Evolutionary conservation across 1,284 basidiomycete species (phyloP).

Genomic region (Pterula multifida): DNA sequence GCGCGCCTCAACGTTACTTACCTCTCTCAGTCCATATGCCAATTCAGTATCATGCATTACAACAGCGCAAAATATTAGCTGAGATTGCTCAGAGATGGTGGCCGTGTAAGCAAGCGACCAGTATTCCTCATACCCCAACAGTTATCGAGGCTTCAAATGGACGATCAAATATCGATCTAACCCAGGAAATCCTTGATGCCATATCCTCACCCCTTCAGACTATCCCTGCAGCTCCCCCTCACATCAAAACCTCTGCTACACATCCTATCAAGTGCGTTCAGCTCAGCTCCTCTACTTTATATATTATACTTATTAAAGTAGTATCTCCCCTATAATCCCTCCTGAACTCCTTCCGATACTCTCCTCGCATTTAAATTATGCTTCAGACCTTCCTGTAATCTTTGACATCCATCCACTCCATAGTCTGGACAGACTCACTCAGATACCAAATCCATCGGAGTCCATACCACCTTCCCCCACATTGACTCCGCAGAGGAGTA

Average conservation of each 20-base stretch:
- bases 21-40: slow-evolving; percentile 67
- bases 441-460: background rate
- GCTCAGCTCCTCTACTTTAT: background rate
- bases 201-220: slow-evolving; percentile 20
- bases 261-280: slow-evolving; percentile 71
- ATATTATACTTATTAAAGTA: slow-evolving; percentile 14
- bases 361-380: slow-evolving; percentile 35
- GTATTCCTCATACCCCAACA: slow-evolving; percentile 2
- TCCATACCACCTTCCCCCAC: background rate
- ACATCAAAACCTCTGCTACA: slow-evolving; percentile 64
- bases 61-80: slow-evolving; percentile 43
- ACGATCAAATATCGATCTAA: slow-evolving; percentile 22
- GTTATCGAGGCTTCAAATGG: slow-evolving; percentile 10
- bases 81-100: slow-evolving; percentile 38
- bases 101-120: slow-evolving; percentile 24
- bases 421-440: slow-evolving; percentile 22
- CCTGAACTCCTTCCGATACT: slow-evolving; percentile 43
- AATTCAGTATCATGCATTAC: slow-evolving; percentile 45
- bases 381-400: slow-evolving; percentile 23
- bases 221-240: slow-evolving; percentile 9
- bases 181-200: slow-evolving; percentile 39
- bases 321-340: slow-evolving; percentile 58
- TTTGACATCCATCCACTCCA: slow-evolving; percentile 34
- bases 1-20: slow-evolving; percentile 45
- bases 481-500: background rate